phyloP scores from a whole-genome alignment of 148 eudicot species.

The Rhododendron vialii region DNA sequence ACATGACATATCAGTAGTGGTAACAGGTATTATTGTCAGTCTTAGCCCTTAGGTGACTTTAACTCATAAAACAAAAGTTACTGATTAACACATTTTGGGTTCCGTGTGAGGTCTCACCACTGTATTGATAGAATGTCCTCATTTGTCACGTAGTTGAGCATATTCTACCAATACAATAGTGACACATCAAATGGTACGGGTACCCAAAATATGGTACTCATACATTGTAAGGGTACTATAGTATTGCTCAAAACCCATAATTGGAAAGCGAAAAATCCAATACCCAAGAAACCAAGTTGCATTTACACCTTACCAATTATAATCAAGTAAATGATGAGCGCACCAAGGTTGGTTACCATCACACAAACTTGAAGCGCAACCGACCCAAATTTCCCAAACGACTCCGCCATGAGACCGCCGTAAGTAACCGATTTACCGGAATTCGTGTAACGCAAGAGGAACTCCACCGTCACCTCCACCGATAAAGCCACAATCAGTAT shows the following conservation, averaged over 20 bases:
- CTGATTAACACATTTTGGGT: too few relatives aligned
- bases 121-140: background rate
- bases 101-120: too few relatives aligned
- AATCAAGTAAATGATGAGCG: conserved; percentile 68
- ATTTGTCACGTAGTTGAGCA: background rate
- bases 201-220: background rate
- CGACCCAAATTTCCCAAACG: conserved; percentile 69
- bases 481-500: conserved; percentile 56
- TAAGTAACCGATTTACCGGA: conserved; percentile 56
- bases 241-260: too few relatives aligned
- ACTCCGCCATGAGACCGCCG: conserved; percentile 74
- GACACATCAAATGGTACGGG: background rate
- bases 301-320: conserved; percentile 55
- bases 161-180: background rate
- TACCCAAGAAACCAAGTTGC: background rate
- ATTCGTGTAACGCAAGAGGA: conserved; percentile 54
- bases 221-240: too few relatives aligned
- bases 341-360: conserved; percentile 65
- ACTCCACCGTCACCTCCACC: conserved; percentile 75
- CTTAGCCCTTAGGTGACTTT: background rate
- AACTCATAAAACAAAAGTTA: background rate
- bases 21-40: background rate
- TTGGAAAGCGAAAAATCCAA: background rate
- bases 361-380: conserved; percentile 64
- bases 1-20: background rate